A percentile compares a stretch with the other conserved stretches of the same genome.
Conservation (phyloP, 305 asterid species). For the Plantago rigida region DNA sequence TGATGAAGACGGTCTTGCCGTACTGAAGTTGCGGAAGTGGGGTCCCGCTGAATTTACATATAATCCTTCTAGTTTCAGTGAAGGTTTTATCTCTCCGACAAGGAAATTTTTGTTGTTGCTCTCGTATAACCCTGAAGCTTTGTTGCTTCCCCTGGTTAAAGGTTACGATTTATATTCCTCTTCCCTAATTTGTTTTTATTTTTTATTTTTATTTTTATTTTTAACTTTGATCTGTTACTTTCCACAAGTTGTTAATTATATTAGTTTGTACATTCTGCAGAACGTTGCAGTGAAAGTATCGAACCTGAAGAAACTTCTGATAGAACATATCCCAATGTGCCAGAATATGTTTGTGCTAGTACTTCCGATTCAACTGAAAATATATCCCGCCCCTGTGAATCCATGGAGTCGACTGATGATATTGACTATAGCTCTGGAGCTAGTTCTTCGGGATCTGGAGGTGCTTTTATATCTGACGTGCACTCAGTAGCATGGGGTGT, state of each 20-base stretch:
- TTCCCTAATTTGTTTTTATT: background rate
- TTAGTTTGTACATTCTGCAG: slow-evolving; percentile 28
- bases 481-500: slow-evolving; percentile 81
- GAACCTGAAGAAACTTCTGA: slow-evolving; percentile 32
- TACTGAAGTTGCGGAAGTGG: slow-evolving; percentile 81
- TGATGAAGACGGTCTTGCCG: slow-evolving; percentile 48
- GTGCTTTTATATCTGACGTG: slow-evolving; percentile 55
- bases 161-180: slow-evolving; percentile 31
- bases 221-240: slow-evolving; percentile 3
- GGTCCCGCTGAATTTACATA: slow-evolving; percentile 53
- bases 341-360: slow-evolving; percentile 30
- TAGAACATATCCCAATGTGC: slow-evolving; percentile 29
- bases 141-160: slow-evolving; percentile 64
- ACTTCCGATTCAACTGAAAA: slow-evolving; percentile 33
- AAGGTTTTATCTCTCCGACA: slow-evolving; percentile 83
- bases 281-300: slow-evolving; percentile 28
- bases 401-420: slow-evolving; percentile 31
- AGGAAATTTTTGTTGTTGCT: slow-evolving; percentile 58
- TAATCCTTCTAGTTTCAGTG: slow-evolving; percentile 56
- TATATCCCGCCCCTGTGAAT: slow-evolving; percentile 33
- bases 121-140: slow-evolving; percentile 54
- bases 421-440: slow-evolving; percentile 26
- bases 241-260: slow-evolving; percentile 2
- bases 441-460: slow-evolving; percentile 33
- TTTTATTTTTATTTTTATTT: slow-evolving; percentile 8